These are phyloP conservation scores for Tolypocladium tundrense DNA, from an alignment of 2,329 filamentous ascomycete genomes.

Conservation along the genomic window DNA sequence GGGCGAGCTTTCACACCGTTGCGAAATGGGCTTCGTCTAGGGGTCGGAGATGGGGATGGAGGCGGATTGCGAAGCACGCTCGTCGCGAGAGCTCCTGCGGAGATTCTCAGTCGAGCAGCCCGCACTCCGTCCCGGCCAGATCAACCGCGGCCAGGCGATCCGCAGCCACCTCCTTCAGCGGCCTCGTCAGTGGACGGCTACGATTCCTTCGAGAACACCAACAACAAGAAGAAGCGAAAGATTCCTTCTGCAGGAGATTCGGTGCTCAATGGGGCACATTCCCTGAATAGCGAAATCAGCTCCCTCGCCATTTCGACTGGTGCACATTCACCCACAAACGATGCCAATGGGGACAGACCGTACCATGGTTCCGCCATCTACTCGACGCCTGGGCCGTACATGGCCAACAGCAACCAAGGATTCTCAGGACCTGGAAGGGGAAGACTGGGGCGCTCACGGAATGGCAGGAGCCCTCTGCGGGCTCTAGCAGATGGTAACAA, in stretches of 20 bases:
- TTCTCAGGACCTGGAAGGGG: constrained; percentile 81
- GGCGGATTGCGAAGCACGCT: constrained; percentile 24
- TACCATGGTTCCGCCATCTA: constrained; percentile 15
- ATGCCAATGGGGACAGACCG: constrained; percentile 13
- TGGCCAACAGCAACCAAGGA: constrained; percentile 38
- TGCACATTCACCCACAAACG: constrained; percentile 18
- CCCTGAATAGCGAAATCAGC: constrained; percentile 30
- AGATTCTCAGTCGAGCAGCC: constrained; percentile 30
- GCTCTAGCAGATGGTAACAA: constrained; percentile 48
- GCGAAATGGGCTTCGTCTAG: constrained; percentile 32
- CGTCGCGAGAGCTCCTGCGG: constrained; percentile 35
- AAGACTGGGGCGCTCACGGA: constrained; percentile 60
- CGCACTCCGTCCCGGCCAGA: constrained; percentile 34
- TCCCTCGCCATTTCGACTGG: constrained; percentile 14
- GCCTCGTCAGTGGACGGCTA: constrained; percentile 74
- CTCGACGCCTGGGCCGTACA: constrained; percentile 36
- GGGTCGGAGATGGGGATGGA: constrained; percentile 54
- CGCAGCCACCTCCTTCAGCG: constrained; percentile 54
- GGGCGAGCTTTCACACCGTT: constrained; percentile 14
- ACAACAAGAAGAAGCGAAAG: constrained; percentile 99
- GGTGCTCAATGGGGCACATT: constrained; percentile 32
- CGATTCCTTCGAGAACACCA: constrained; percentile 95
- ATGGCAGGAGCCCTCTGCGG: constrained; percentile 52
- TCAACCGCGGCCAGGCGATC: constrained; percentile 32
- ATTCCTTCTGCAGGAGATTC: constrained; percentile 80